Evolutionary conservation across 306 rosid genomes (phyloP).

Genomic region (Elaeagnus macrophylla): DNA sequence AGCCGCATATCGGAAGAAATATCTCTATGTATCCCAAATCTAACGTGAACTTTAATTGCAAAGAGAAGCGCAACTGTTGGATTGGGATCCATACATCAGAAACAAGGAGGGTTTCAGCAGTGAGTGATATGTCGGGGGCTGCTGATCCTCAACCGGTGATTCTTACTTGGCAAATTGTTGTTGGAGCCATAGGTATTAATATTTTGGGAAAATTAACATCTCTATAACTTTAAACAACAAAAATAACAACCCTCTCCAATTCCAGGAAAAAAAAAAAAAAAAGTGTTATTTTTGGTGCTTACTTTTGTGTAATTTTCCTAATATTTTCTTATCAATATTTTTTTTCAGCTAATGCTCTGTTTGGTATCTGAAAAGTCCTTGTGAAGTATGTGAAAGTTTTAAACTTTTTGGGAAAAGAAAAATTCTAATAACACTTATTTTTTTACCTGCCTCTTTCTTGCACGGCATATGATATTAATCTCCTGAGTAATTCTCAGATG

Average conservation of each 20-base stretch:
- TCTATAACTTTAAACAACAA: no score
- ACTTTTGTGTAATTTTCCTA: no score
- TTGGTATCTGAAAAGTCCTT: not conserved
- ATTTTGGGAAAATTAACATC: no score
- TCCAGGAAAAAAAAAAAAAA: no score
- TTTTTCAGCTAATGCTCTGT: not conserved
- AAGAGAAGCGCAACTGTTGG: not conserved
- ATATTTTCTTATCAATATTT: not conserved
- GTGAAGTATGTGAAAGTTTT: not conserved
- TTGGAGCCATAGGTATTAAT: slow-evolving; percentile 37
- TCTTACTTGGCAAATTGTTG: slow-evolving; percentile 42
- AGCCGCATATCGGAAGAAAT: slow-evolving; percentile 9
- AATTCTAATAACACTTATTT: no score
- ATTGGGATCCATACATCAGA: slow-evolving; percentile 14
- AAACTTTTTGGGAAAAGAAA: no score
- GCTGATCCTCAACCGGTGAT: slow-evolving; percentile 15
- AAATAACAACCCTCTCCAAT: no score
- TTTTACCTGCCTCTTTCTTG: no score
- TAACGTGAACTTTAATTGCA: not conserved
- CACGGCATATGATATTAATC: no score
- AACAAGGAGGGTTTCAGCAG: slow-evolving; percentile 12
- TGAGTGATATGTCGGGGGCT: slow-evolving; percentile 14
- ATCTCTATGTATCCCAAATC: not conserved
- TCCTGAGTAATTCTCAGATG: no score
- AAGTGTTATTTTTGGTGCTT: no score